Base-by-base conservation (phyloP, 768 basidiomycete species). In the Suillus luteus region DNA sequence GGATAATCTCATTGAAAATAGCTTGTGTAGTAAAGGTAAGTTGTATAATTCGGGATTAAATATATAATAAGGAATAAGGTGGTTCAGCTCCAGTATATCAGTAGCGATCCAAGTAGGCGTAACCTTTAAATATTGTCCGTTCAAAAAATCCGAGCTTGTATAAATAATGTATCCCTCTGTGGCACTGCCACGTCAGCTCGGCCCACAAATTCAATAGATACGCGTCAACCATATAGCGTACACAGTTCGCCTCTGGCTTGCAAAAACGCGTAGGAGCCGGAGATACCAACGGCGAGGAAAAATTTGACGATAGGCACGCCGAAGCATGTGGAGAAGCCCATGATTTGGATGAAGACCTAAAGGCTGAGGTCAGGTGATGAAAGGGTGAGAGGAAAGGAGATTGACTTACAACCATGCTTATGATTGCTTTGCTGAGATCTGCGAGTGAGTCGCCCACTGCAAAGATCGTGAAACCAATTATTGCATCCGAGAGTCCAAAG, bases 261-360 rank as follows among this genome's bases (percentile, higher is more conserved):
- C 49, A 85, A 77, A 65, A 91, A 92, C 69, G 95, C 84, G 72
- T 93, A 93, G 3, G 91, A 86, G 9, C 96, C 96, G 0, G 95
- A 95, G 59, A 96, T 83, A 19, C 97, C 97, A 62, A 99, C 83
- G 3, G 95, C 96, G 46, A 93, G 85, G 8, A 94, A 82, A 65
- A 94, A 92, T 75, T 95, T 93, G 68, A 95, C 85, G 92, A 94
- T 93, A 0, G 92, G 92, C 1, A 92, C 90, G 55, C 93, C 93
- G 68, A 95, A 96, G 74, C 95, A 97, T 0, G 95, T 95, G 8
- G 93, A 93, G 76, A 96, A 95, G 27, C 91, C 95, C 94, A 96
- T 97, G 71, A 93, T 87, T 41, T 88, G 93, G 41, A 90, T 92
- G 73, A 95, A 96, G 15, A 85, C 87, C 87, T 91, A 63, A 15